Base-by-base conservation (phyloP, 768 basidiomycete species). In the Rhizopogon salebrosus region DNA sequence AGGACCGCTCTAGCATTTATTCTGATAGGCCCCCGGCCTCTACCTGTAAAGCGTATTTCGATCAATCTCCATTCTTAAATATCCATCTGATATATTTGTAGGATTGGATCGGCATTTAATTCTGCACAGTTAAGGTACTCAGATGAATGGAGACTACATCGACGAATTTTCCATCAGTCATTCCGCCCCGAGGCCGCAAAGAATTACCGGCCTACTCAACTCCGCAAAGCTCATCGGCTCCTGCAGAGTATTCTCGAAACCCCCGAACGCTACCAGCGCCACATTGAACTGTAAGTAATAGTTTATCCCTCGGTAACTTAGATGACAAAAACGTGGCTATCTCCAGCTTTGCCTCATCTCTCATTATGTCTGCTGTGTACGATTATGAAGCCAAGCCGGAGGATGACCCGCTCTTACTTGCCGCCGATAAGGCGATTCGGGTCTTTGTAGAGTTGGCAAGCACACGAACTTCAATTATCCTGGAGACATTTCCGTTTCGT, bases 11-110 rank as follows among this genome's bases (percentile, higher is more conserved):
- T 26, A 58, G 54, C 9, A 56, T 63, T 48, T 76, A 75, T 50
- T 74, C 73, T 10, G 74, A 70, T 54, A 58, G 75, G 18, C 74
- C 73, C 2, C 59, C 62, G 8, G 60, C 71, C 23, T 65, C 56
- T 29, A 58, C 54, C 23, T 56, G 53, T 4, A 56, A 64, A 51
- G 65, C 68, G 66, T 63, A 43, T 16, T 64, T 22, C 14, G 31
- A 20, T 9, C 13, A n/a, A 23, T 23, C n/a, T 27, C 2, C 14
- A 41, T n/a, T 20, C n/a, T 6, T n/a, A 40, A 18, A 38, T 29
- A 29, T 27, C 10, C 18, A 23, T 52, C 51, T 56, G 35, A 60
- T 45, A n/a, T 11, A 35, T 1, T 18, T n/a, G 39, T 40, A 67
- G 65, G 3, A 8, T 69, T 46, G 65, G 65, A 2, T 60, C 65